Conservation (phyloP, 495 filamentous ascomycete species). For the Tuber umbilicatum region DNA sequence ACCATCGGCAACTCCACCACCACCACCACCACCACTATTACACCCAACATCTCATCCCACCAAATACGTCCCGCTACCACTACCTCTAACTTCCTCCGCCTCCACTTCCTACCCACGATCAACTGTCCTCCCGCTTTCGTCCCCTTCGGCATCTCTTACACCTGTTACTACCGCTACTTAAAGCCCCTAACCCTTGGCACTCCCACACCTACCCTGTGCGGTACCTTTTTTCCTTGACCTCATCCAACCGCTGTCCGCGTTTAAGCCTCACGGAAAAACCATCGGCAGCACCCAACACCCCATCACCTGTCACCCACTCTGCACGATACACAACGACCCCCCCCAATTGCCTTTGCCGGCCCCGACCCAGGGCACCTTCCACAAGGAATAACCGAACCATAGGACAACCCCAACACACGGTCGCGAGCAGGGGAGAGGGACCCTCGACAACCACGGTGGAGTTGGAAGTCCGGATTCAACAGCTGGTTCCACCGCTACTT, state of each 20-base stretch:
- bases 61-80: conserved; percentile 17
- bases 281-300: conserved; percentile 17
- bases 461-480: conserved; percentile 1
- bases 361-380: conserved; percentile 2
- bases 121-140: background rate
- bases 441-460: conserved; percentile 3
- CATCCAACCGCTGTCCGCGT: conserved; percentile 36
- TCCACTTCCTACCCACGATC: conserved; percentile 2
- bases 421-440: conserved; percentile 6
- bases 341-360: conserved; percentile 12
- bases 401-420: background rate
- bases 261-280: conserved; percentile 38
- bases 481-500: conserved; percentile 11
- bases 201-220: conserved; percentile 23
- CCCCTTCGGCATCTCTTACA: conserved; percentile 11
- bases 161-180: conserved; percentile 11
- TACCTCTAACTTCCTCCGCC: conserved; percentile 8
- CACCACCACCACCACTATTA: conserved; percentile 1
- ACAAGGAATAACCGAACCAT: conserved; percentile 7
- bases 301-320: background rate
- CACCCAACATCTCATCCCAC: conserved; percentile 1
- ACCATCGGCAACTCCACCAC: conserved; percentile 2
- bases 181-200: conserved; percentile 33
- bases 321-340: conserved; percentile 1
- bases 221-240: conserved; percentile 19